Base-by-base conservation (phyloP, 495 filamentous ascomycete species). In the Echria macrotheca region DNA sequence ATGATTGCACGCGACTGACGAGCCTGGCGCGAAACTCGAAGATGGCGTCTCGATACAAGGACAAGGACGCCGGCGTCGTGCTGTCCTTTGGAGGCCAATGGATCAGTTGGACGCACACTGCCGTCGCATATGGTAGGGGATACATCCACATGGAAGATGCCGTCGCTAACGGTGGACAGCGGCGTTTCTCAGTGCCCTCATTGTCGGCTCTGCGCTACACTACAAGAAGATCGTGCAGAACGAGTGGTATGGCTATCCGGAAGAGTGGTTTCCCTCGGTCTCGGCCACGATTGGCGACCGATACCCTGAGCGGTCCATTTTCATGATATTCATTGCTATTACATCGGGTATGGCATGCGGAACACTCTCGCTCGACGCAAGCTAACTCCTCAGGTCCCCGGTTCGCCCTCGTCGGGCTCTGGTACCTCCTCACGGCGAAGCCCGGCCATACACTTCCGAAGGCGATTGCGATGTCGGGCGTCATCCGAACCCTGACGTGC, bases 181-280 rank as follows among this genome's bases (percentile, higher is more conserved):
- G 51, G 94, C 91, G 36, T 99, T 99, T 68, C 58, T 96, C 35
- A 89, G 91, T 63, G 94, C 94, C 45, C 71, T 99, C 53, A 62
- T 93, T 42, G 83, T 95, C 53, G 94, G 94, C 59, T 67, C 85
- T 63, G 83, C 73, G 43, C 73, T 99, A 39, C 94, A 99, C 69
- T 96, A 91, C 68, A 80, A 83, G 56, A 97, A 97, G 75, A 99
- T 99, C 47, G 94, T 99, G 15, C 76, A 95, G 67, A 99, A 99
- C 66, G 88, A 99, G 70, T 85, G 93, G 71, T 96, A 87, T 69
- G 86, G 94, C 59, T 99, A 96, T 68, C 94, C 94, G 1, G 73
- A 95, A 32, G 94, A 99, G 77, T 99, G 94, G 94, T 97, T 99
- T 55, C 94, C 94, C 31, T 99, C 94, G 18, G 94, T 99, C 21